Base-by-base conservation (phyloP, 805 yeast genomes). In the Wickerhamomyces ciferrii region DNA sequence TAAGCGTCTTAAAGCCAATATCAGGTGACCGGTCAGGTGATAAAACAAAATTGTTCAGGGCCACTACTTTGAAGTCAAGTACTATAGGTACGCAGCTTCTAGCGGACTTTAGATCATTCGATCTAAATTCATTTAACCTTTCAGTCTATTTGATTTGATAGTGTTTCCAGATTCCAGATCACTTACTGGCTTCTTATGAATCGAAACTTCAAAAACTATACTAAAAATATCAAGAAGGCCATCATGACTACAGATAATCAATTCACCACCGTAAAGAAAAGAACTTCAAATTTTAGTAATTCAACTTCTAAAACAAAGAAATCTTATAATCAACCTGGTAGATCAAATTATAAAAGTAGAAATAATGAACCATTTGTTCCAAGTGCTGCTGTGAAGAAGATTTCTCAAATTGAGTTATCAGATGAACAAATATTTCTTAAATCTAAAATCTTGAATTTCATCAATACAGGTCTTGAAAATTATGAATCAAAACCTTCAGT, bases 351-450 rank as follows among this genome's bases (percentile, higher is more conserved):
- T 11, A 27, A 27, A 27, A 27, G 15, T 10, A 25, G 11, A 8
- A 25, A 25, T 5, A 35, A 35, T 19, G 23, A 35, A 9, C 38
- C 38, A 19, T 19, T 19, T 19, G 15, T 18, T 5, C 38, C 38
- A 35, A 43, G 42, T 41, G 48, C 40, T n/a, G 72, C 76, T 5
- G 61, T 65, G 46, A 67, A 68, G 45, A 66, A 65, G 43, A 52
- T 72, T 35, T 57, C 73, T 1, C 61, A 65, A 37, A 67, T 69
- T 2, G 44, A 51, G 27, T 51, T 73, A 24, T 68, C 73, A 1
- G 53, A 59, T 1, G 78, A 73, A 47, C 78, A 72, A 49, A 14
- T 44, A 5, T 32, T 23, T 7, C 49, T 72, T 38, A 69, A 61
- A 45, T 40, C 49, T 7, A 54, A 53, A 8, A 59, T 67, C 3